Evolutionary conservation across 345 rosid genomes (phyloP).

Genomic region (Hibiscus tridactylites): DNA sequence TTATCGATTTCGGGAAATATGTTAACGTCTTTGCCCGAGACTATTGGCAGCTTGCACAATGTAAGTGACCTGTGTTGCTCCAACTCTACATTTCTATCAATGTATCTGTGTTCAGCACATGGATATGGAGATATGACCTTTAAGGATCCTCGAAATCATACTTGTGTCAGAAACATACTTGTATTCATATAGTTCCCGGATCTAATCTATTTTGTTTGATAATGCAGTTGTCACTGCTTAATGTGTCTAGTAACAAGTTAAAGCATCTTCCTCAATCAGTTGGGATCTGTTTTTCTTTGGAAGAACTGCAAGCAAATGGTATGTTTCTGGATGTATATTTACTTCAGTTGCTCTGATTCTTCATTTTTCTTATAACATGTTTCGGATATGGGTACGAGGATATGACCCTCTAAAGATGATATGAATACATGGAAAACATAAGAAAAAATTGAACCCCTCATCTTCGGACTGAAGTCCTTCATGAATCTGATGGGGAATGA

Average conservation of each 20-base stretch:
- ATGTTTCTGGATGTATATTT: conserved; percentile 13
- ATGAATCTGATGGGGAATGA: too few relatives aligned
- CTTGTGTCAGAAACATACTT: not conserved
- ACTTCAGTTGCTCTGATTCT: not conserved
- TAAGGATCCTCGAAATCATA: not conserved
- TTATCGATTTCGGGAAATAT: conserved; percentile 70
- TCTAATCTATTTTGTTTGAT: conserved; percentile 16
- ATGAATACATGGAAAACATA: not conserved
- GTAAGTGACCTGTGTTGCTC: conserved; percentile 36
- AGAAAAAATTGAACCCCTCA: not conserved
- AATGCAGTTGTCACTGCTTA: conserved; percentile 75
- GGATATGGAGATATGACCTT: not conserved
- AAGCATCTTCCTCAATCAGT: conserved; percentile 92
- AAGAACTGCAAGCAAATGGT: conserved; percentile 91
- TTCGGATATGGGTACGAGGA: not conserved
- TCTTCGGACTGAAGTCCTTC: not conserved
- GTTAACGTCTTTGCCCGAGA: conserved; percentile 67
- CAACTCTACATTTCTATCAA: not conserved
- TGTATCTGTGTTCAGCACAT: not conserved
- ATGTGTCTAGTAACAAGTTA: conserved; percentile 80
- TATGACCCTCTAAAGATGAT: not conserved
- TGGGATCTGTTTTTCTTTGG: conserved; percentile 90
- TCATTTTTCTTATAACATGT: not conserved
- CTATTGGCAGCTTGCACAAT: conserved; percentile 91
- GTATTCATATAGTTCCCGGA: not conserved